Evolutionary conservation across 768 basidiomycete genomes (phyloP).

Genomic region (Suillus discolor): DNA sequence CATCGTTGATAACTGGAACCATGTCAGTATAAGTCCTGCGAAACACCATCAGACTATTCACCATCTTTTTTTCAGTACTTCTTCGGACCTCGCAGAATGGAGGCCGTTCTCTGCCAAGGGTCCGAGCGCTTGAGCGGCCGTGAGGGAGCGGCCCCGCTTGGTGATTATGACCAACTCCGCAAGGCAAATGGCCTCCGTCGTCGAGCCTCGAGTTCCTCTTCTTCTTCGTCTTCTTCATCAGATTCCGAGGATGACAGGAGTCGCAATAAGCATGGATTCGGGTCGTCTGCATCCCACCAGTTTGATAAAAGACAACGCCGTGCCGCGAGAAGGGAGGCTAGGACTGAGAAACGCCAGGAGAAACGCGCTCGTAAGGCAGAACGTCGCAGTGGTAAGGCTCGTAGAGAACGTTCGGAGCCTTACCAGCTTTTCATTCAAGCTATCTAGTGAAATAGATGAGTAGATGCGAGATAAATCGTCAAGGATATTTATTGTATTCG

Average conservation of each 20-base stretch:
- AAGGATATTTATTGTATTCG: neutral
- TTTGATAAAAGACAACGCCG: conserved; percentile 14
- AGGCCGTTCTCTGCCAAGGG: conserved; percentile 40
- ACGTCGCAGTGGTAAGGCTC: conserved; percentile 19
- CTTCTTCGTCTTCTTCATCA: conserved; percentile 5
- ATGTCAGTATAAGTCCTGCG: conserved; percentile 38
- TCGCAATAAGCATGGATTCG: neutral
- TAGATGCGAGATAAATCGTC: neutral
- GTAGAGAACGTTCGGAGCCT: conserved; percentile 17
- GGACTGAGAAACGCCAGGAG: conserved; percentile 17
- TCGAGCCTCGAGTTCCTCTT: conserved; percentile 5
- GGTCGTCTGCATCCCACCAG: neutral
- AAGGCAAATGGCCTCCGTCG: conserved; percentile 23
- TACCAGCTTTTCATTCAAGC: conserved; percentile 27
- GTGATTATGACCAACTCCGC: conserved; percentile 21
- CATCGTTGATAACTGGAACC: conserved; percentile 52
- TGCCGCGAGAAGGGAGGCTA: conserved; percentile 13
- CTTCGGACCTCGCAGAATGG: conserved; percentile 48
- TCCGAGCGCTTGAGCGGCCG: conserved; percentile 32
- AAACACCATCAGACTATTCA: neutral
- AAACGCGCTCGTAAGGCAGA: conserved; percentile 17
- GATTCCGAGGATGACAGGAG: conserved; percentile 15
- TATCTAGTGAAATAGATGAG: neutral
- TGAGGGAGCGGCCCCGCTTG: conserved; percentile 22
- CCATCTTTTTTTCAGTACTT: conserved; percentile 39